Base-by-base conservation (phyloP, 2,329 filamentous ascomycete genomes). In the Nannizzia gypsea region DNA sequence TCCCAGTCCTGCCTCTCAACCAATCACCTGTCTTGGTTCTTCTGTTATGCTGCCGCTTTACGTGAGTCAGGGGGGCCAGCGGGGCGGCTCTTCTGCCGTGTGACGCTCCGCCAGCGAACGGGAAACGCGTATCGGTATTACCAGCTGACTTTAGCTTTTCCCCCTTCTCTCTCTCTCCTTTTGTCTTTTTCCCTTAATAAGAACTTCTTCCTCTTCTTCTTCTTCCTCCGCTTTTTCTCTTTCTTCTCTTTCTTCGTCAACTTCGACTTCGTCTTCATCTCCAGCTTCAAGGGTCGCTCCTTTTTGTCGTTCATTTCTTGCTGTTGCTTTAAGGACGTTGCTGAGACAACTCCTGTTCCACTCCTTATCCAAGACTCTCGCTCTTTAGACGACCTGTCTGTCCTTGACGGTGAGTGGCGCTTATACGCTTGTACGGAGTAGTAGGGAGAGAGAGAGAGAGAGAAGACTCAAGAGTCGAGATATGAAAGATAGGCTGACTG, bases 291-390 rank as follows among this genome's bases (percentile, higher is more conserved):
- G 13, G 9, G 31, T 36, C 31, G 31, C 31, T 36, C 31, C 4
- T 36, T 36, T 36, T 11, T 11, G n/a, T n/a, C 38, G n/a, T n/a
- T 42, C 38, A 42, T 42, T 42, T 42, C 36, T 24, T 38, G 15
- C 58, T 38, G 22, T 48, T 34, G 38, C 38, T 61, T 58, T 34
- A 44, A 38, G 57, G 52, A 22, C 22, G 50, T 58, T 56, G 48
- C 34, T 22, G 17, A 28, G 13, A 28, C 48, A 26, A 42, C 54
- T 38, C 54, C 54, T 40, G 38, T 40, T 40, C 17, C 17, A 38
- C 54, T 42, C 36, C 17, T 31, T 52, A n/a, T n/a, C n/a, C n/a
- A 26, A 28, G 17, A 31, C 48, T 50, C 22, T 50, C 44, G 22
- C 22, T 52, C 48, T 28, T 52, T 31, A 52, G 6, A 13, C 26